These are phyloP conservation scores for Quercus engelmannii DNA, from an alignment of 306 rosid genomes.

Conservation along the genomic window DNA sequence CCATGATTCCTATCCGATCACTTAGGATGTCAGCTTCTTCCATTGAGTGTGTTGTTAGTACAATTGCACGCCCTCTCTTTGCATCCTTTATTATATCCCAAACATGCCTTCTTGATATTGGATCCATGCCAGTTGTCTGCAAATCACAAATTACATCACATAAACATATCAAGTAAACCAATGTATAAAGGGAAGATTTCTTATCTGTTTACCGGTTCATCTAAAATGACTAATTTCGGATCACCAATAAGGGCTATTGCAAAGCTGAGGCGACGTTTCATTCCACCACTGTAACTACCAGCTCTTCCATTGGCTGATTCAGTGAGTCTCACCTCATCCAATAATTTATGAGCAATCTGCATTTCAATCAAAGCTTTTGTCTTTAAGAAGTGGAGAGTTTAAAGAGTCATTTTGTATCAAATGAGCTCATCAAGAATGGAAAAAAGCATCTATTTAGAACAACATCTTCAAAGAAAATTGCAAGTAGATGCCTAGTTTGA, in stretches of 20 bases:
- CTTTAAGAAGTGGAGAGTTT: neutral
- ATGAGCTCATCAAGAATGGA: neutral
- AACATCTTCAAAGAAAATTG: constrained; percentile 1
- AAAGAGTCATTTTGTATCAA: no score
- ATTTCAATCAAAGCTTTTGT: constrained; percentile 17
- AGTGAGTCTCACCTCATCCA: constrained; percentile 70
- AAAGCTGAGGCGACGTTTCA: constrained; percentile 89
- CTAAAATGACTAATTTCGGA: constrained; percentile 76
- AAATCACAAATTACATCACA: constrained; percentile 9
- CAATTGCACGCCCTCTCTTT: constrained; percentile 74
- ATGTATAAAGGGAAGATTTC: constrained; percentile 6
- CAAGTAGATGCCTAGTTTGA: neutral
- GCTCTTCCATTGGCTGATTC: constrained; percentile 69
- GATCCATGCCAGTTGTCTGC: constrained; percentile 95
- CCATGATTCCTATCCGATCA: constrained; percentile 90
- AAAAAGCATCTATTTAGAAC: neutral
- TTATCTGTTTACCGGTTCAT: constrained; percentile 68
- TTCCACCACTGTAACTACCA: constrained; percentile 92
- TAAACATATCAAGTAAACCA: constrained; percentile 10
- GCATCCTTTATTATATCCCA: constrained; percentile 89
- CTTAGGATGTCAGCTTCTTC: constrained; percentile 93
- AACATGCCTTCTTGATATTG: constrained; percentile 88
- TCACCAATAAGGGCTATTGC: constrained; percentile 90
- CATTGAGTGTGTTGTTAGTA: constrained; percentile 94
- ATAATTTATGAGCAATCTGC: constrained; percentile 50